phyloP scores from a whole-genome alignment of 2,329 filamentous ascomycete genomes.

The Blastomyces emzantsi region DNA sequence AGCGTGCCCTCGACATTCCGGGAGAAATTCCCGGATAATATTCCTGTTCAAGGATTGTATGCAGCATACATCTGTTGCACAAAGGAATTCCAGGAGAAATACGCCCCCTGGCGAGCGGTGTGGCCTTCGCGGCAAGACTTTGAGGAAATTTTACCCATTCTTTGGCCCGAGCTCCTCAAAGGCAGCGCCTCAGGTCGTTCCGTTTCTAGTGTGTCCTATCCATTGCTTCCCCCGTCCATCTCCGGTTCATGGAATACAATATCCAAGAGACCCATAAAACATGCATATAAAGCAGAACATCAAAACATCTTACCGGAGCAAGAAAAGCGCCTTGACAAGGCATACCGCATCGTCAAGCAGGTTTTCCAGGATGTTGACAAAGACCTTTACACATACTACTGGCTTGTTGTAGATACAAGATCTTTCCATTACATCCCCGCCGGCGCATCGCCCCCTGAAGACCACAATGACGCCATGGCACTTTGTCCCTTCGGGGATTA shows the following conservation, averaged over 20 bases:
- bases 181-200: neutral
- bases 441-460: conserved; percentile 28
- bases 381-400: conserved; percentile 45
- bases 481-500: conserved; percentile 41
- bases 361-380: conserved; percentile 38
- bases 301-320: conserved; percentile 43
- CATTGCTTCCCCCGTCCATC: conserved; percentile 30
- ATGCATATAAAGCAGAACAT: conserved; percentile 26
- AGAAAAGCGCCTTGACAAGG: conserved; percentile 41
- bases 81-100: conserved; percentile 39
- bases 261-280: conserved; percentile 24
- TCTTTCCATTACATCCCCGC: conserved; percentile 50
- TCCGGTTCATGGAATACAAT: conserved; percentile 30
- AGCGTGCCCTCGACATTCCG: conserved; percentile 49
- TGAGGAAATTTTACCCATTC: conserved; percentile 46
- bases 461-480: conserved; percentile 39
- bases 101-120: conserved; percentile 48
- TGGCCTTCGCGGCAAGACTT: conserved; percentile 59
- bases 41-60: conserved; percentile 61
- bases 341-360: conserved; percentile 40
- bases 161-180: conserved; percentile 41
- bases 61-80: conserved; percentile 54
- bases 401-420: conserved; percentile 53
- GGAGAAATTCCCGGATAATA: conserved; percentile 43
- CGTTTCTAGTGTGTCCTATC: conserved; percentile 4